Evolutionary conservation across 805 yeast genomes (phyloP), one percentile per base, ranked within the genome.

Genomic region (Barnettozyma wickerhamii): DNA sequence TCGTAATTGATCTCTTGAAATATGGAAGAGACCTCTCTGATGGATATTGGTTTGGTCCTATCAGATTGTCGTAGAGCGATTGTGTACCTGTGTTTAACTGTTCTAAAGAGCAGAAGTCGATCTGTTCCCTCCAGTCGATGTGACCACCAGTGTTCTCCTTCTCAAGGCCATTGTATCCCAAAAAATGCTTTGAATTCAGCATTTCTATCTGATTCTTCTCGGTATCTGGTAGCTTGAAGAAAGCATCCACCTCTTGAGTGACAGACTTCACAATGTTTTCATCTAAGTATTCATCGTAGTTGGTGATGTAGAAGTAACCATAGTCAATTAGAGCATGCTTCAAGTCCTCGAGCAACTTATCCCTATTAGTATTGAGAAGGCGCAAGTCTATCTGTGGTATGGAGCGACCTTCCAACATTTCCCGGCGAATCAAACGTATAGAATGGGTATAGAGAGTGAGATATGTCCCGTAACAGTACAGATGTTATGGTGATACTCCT

Each of bases 11-110:
- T 10, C 44, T 62, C 37, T 64, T 53, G 50, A 71, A 71, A 4
- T 52, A 34, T 1, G 75, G 77, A 2, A 63, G 49, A 6, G 37
- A 37, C 6, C 43, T 27, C 6, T 45, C 52, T 30, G 61, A 63
- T 0, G 77, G 77, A 70, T 74, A 71, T 40, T 66, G 52, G 48
- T 71, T 71, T 19, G 75, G 75, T 0, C 75, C 75, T 43, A 67
- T 70, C 35, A 71, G 55, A 39, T 71, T 69, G 31, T 61, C 58
- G 47, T 68, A 71, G 5, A 49, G 37, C 12, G 58, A 64, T 12
- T 49, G 60, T 12, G 51, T 47, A 1, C 44, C 44, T 1, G 17
- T 14, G 0, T 71, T 65, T 4, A 50, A 47, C 14, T 40, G 50
- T 7, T 48, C 13, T 81, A 84, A 47, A 69, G 66, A 69, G 4